Evolutionary conservation across 2,329 filamentous ascomycete genomes (phyloP), one percentile per base, ranked within the genome.

Genomic region (Diaporthe sp.): DNA sequence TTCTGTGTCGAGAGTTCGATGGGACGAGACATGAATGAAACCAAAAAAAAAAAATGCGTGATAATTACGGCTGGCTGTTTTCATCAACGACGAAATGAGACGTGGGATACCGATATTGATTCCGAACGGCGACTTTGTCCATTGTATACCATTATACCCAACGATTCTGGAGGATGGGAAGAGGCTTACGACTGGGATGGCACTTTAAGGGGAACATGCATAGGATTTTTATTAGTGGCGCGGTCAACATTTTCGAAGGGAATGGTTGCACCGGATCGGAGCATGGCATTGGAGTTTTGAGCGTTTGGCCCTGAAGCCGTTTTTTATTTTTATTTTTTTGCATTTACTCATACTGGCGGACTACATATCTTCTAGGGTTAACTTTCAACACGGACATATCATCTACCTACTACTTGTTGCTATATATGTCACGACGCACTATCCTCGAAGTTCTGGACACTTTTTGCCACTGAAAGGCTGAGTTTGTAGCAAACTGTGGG

Each of bases 71-170:
- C 58, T 44, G 58, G n/a, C 71, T 63, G 34, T 73, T 51, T 34
- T 73, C 58, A 73, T 34, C 47, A 20, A 68, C 47, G 65, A 53
- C 31, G 65, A 25, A 31, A 67, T 28, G 47, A 65, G 37, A 58
- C 28, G n/a, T 39, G 61, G 60, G 25, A 49, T 42, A n/a, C 53
- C 20, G 13, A 47, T 39, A 53, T 53, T 68, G 65, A 39, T 53
- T 53, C 65, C 65, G 34, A 42, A 68, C 65, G 65, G 34, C 34
- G 47, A 53, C 65, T 25, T 42, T 20, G 22, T 53, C 22, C 10
- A 68, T 39, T 68, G 65, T 68, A 68, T 55, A 68, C 47, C 47
- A 68, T 68, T 68, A 68, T 68, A 68, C 47, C 65, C 65, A n/a
- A 37, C 47, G 47, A 68, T 68, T 51, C 7, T 68, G 47, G 65